These are phyloP conservation scores for Porcisia deanei DNA, from an alignment of 208 protist genomes.

Conservation along the genomic window DNA sequence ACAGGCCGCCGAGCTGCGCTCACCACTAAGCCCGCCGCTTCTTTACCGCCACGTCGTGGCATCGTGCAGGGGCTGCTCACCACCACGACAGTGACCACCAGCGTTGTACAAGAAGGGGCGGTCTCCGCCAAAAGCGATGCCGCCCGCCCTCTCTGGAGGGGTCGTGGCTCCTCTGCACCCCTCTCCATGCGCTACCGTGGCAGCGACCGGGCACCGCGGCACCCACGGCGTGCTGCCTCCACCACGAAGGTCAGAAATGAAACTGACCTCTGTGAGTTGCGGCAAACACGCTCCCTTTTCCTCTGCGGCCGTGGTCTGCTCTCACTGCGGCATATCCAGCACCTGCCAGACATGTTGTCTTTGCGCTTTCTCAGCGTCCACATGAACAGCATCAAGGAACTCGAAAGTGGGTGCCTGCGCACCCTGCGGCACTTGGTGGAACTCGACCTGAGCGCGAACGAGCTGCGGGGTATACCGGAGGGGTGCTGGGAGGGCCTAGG, in stretches of 20 bases:
- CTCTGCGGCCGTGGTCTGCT: constrained; percentile 62
- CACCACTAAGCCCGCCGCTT: background rate
- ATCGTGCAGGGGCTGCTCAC: constrained; percentile 22
- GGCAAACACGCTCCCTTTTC: constrained; percentile 57
- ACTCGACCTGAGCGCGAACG: constrained; percentile 82
- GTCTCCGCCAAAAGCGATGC: background rate
- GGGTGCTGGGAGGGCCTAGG: constrained; percentile 51
- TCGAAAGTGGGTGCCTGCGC: constrained; percentile 33
- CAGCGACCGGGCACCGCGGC: background rate
- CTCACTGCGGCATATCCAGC: constrained; percentile 68
- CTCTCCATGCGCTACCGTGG: background rate
- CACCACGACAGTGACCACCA: constrained; percentile 21
- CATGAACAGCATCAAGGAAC: constrained; percentile 68
- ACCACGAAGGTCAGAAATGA: constrained; percentile 18
- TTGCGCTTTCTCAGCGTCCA: constrained; percentile 71
- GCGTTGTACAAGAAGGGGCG: constrained; percentile 1
- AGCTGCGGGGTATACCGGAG: constrained; percentile 33
- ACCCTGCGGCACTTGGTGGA: constrained; percentile 60
- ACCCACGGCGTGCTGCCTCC: constrained; percentile 13
- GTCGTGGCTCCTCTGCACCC: background rate
- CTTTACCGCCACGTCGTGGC: constrained; percentile 12
- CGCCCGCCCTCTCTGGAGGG: background rate
- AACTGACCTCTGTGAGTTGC: constrained; percentile 31
- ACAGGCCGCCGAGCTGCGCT: background rate
- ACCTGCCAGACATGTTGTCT: constrained; percentile 53